Evolutionary conservation across 2,329 filamentous ascomycete genomes (phyloP).

Genomic region (Paraphaeosphaeria sporulosa): DNA sequence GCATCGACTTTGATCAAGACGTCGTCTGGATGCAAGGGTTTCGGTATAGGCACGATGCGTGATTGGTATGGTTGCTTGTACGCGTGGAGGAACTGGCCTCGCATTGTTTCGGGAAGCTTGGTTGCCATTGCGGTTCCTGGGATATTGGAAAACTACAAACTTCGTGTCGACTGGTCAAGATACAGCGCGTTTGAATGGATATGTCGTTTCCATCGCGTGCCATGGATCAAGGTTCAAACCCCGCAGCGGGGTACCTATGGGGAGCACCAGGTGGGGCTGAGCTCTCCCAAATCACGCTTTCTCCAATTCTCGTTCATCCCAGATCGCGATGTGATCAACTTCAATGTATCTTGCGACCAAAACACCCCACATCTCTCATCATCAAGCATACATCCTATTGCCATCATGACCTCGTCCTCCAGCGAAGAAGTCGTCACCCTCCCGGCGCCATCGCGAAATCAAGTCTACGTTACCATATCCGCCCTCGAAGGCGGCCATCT

Average conservation of each 20-base stretch:
- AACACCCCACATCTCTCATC: neutral
- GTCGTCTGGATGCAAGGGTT: conserved; percentile 43
- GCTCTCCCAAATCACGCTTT: conserved; percentile 7
- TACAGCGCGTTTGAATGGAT: neutral
- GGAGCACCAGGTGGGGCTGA: conserved; percentile 30
- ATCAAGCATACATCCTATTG: neutral
- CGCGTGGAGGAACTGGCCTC: conserved; percentile 51
- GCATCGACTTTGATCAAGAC: conserved; percentile 56
- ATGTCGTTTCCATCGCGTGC: neutral
- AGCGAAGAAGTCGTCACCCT: conserved; percentile 25
- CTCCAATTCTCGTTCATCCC: neutral
- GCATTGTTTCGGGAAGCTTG: conserved; percentile 42
- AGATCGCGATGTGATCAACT: neutral
- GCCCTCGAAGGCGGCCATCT: conserved; percentile 47
- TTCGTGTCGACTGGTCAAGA: neutral
- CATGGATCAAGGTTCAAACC: conserved; percentile 17
- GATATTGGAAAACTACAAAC: neutral
- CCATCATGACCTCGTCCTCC: conserved; percentile 12
- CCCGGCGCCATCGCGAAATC: conserved; percentile 28
- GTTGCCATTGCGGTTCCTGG: conserved; percentile 22
- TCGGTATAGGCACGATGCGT: conserved; percentile 47
- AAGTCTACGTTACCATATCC: conserved; percentile 42
- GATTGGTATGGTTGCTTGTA: conserved; percentile 55
- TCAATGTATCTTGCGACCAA: neutral
- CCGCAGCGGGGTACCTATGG: conserved; percentile 36